phyloP scores from a whole-genome alignment of 768 basidiomycete genomes.

The Mycena galericulata region DNA sequence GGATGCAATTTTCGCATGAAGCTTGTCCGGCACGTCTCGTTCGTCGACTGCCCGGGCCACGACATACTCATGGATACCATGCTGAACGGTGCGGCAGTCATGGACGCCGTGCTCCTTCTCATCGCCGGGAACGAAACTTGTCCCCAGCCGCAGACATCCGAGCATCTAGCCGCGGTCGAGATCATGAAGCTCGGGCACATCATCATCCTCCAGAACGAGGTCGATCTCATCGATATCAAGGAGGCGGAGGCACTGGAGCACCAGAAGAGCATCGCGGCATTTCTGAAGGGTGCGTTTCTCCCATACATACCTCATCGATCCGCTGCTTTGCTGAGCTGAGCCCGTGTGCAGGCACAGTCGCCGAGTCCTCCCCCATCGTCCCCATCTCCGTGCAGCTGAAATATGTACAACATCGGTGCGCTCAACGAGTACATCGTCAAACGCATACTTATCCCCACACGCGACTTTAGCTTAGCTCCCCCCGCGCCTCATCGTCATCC shows the following conservation, averaged over 20 bases:
- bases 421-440: conserved; percentile 99
- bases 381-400: conserved; percentile 98
- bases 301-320: not conserved
- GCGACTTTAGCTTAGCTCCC: conserved; percentile 93
- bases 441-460: conserved; percentile 92
- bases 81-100: conserved; percentile 99
- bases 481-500: conserved; percentile 96
- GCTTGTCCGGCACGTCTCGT: conserved; percentile 95
- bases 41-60: conserved; percentile 98
- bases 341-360: conserved; percentile 84
- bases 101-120: conserved; percentile 97
- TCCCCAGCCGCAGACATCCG: conserved; percentile 98
- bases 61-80: conserved; percentile 99
- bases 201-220: conserved; percentile 98
- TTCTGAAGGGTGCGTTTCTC: conserved; percentile 83
- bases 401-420: conserved; percentile 99
- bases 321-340: conserved; percentile 19
- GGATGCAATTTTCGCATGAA: conserved; percentile 93
- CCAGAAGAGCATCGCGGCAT: conserved; percentile 94
- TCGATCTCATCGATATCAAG: conserved; percentile 97
- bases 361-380: conserved; percentile 96
- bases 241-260: conserved; percentile 95
- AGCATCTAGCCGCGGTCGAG: conserved; percentile 98
- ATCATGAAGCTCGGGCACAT: conserved; percentile 99
- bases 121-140: conserved; percentile 99